phyloP scores from a whole-genome alignment of 1,284 basidiomycete genomes.

The Tilletia indica region DNA sequence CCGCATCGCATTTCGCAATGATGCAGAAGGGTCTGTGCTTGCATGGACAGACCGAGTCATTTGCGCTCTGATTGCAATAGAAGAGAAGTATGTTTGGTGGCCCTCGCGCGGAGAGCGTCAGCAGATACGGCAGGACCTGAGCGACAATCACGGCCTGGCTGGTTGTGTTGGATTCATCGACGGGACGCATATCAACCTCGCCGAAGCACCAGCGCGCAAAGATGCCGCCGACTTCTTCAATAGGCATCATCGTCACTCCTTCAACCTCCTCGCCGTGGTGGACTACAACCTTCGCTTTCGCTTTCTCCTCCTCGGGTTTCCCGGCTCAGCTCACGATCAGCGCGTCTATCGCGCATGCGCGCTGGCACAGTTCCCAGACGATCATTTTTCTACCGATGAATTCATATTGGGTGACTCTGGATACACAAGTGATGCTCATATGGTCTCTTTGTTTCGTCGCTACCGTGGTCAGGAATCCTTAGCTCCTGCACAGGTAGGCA shows the following conservation, averaged over 20 bases:
- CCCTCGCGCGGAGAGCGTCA: background rate
- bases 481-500: background rate
- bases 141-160: background rate
- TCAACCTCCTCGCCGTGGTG: background rate
- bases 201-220: background rate
- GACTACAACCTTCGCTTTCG: background rate
- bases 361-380: background rate
- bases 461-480: background rate
- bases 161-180: slow-evolving; percentile 1
- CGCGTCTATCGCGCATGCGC: slow-evolving; percentile 5
- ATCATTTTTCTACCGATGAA: background rate
- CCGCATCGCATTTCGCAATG: background rate
- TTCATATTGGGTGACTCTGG: slow-evolving; percentile 6
- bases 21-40: background rate
- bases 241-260: background rate
- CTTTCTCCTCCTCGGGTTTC: background rate
- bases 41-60: background rate
- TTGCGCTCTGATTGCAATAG: background rate
- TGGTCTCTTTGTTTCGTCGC: slow-evolving; percentile 4
- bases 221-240: slow-evolving; percentile 12
- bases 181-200: slow-evolving; percentile 1
- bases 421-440: background rate
- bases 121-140: background rate
- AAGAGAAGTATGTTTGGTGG: background rate
- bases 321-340: slow-evolving; percentile 7